Evolutionary conservation across 1,139 yeast genomes (phyloP).

Genomic region (Magnusiomyces fungicola): DNA sequence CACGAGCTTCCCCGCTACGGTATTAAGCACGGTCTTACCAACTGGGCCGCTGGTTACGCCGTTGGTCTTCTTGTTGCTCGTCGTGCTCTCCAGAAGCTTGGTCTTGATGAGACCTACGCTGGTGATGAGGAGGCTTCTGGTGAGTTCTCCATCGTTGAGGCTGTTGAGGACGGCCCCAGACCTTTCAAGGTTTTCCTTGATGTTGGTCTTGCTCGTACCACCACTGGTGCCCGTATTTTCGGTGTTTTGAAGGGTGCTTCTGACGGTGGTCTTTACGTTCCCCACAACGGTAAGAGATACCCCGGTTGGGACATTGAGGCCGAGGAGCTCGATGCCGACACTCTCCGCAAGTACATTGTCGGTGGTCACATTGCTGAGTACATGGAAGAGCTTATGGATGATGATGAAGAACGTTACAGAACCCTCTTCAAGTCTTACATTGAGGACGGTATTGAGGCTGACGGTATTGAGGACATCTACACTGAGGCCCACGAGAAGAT

Average conservation of each 20-base stretch:
- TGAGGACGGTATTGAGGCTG: constrained; percentile 96
- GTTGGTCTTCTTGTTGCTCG: constrained; percentile 98
- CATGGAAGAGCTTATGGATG: constrained; percentile 99
- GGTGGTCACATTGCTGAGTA: constrained; percentile 99
- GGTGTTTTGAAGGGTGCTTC: constrained; percentile 99
- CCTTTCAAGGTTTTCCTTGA: constrained; percentile 99
- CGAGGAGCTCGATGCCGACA: constrained; percentile 97
- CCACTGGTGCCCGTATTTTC: constrained; percentile 99
- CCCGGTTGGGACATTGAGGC: constrained; percentile 99
- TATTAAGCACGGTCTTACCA: constrained; percentile 96
- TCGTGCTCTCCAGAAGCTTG: constrained; percentile 97
- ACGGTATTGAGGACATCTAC: constrained; percentile 93
- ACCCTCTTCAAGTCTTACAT: constrained; percentile 94
- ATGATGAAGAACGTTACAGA: constrained; percentile 99
- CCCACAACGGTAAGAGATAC: constrained; percentile 99
- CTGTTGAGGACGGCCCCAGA: constrained; percentile 99
- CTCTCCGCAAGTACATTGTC: constrained; percentile 97
- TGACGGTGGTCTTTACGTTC: constrained; percentile 99
- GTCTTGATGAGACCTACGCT: constrained; percentile 93
- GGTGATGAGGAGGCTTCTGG: constrained; percentile 99
- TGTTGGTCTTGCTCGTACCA: constrained; percentile 99
- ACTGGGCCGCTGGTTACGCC: constrained; percentile 99
- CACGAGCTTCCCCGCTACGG: constrained; percentile 99
- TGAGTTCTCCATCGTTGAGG: constrained; percentile 83
- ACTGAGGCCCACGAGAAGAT: constrained; percentile 88